phyloP scores from a whole-genome alignment of 495 filamentous ascomycete species.

The Talaromyces thailandensis region DNA sequence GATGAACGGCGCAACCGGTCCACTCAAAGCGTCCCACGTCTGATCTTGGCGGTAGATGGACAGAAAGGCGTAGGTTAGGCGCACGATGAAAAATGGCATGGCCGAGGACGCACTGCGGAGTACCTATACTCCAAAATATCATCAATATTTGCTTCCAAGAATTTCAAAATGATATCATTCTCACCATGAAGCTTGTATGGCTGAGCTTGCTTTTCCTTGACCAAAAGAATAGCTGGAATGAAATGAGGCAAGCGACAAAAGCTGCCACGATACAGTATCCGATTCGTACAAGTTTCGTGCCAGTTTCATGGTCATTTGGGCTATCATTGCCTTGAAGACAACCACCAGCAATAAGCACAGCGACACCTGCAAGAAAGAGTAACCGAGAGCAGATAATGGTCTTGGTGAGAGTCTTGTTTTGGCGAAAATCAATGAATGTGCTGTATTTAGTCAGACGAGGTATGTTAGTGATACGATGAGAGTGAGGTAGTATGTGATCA shows the following conservation, averaged over 20 bases:
- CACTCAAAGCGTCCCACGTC: conserved; percentile 15
- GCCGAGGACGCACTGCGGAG: conserved; percentile 5
- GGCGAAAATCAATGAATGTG: neutral
- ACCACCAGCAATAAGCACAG: conserved; percentile 17
- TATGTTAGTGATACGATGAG: neutral
- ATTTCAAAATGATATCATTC: neutral
- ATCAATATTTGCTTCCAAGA: neutral
- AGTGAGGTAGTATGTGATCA: neutral
- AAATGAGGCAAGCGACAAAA: conserved; percentile 14
- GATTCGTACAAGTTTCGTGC: conserved; percentile 16
- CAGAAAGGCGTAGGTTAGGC: conserved; percentile 19
- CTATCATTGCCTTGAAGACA: conserved; percentile 14
- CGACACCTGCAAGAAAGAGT: conserved; percentile 17
- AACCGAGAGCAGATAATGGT: conserved; percentile 12
- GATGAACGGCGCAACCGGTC: conserved; percentile 17
- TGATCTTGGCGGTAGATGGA: conserved; percentile 13
- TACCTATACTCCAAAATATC: neutral
- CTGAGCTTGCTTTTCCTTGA: neutral
- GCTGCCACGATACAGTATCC: conserved; percentile 19
- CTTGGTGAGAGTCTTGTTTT: conserved; percentile 5
- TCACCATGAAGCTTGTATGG: neutral
- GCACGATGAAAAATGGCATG: conserved; percentile 22
- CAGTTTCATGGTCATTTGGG: conserved; percentile 7
- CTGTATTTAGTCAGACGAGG: neutral
- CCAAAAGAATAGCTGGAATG: conserved; percentile 18